Percentiles rank a stretch among this genome's conserved stretches.
phyloP scores from a whole-genome alignment of 2,329 filamentous ascomycete genomes.

The Clonostachys rosea region DNA sequence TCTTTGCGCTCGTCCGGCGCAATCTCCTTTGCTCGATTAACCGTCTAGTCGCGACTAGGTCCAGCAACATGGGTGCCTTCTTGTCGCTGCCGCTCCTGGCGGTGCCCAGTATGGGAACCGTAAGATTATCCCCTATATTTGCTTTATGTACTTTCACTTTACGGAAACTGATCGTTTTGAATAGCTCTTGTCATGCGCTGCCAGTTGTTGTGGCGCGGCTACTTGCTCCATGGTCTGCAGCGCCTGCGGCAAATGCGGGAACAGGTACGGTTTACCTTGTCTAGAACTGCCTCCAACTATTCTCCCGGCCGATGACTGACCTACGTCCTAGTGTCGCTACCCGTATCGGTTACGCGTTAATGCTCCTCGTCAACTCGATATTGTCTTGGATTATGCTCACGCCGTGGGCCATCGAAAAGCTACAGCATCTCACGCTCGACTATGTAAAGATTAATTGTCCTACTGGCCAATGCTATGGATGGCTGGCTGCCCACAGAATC shows the following conservation, averaged over 20 bases:
- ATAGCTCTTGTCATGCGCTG: constrained; percentile 73
- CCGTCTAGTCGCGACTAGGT: no score
- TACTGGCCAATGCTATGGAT: constrained; percentile 88
- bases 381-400: constrained; percentile 99
- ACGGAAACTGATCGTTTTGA: constrained; percentile 3
- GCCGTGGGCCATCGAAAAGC: constrained; percentile 94
- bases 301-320: neutral
- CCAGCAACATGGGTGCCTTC: constrained; percentile 72
- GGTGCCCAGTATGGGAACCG: constrained; percentile 78
- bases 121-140: constrained; percentile 41
- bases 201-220: constrained; percentile 93
- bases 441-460: constrained; percentile 95
- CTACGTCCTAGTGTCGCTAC: constrained; percentile 71
- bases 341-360: constrained; percentile 90
- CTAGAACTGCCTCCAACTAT: neutral
- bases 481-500: constrained; percentile 94
- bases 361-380: constrained; percentile 94
- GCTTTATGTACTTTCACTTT: no score
- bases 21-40: no score
- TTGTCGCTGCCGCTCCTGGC: constrained; percentile 87
- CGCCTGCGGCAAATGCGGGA: constrained; percentile 93
- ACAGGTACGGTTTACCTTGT: constrained; percentile 56
- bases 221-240: constrained; percentile 96
- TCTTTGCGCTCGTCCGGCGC: no score
- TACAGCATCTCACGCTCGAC: constrained; percentile 86